Evolutionary conservation across 768 basidiomycete species (phyloP), one percentile per base, ranked within the genome.

Genomic region (Mycena belliarum): DNA sequence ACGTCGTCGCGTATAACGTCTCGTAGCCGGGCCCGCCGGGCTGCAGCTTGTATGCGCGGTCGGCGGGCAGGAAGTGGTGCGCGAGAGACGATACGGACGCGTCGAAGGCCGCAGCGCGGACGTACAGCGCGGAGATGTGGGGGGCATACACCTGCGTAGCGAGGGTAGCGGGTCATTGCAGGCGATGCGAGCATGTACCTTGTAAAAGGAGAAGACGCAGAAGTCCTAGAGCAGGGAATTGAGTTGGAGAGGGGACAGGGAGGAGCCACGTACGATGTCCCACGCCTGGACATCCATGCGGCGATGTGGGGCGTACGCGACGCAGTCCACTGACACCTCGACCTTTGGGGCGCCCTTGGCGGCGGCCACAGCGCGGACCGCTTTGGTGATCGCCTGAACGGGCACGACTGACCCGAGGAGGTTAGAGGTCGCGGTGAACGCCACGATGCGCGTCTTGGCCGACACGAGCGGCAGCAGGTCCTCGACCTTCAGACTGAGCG

Each of bases 21-120:
- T 92, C 90, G 69, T 92, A 91, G 14, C 88, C 87, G 0, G 87
- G 84, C 0, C 89, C 88, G 11, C 89, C 89, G 0, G 85, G 82
- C 66, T 88, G 84, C 23, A 93, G 76, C 68, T 89, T 90, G 72
- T 82, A 81, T 0, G 84, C 10, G 68, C 57, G 40, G 25, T 76
- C 69, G 35, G 79, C 76, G 5, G 71, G 56, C 47, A 90, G 77
- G 76, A 92, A 91, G 73, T 91, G 87, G 69, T 92, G 89, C 18
- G 79, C 80, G 51, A 92, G 73, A 1, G 86, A 78, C 14, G 76
- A 63, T 28, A 91, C 73, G 0, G 86, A 87, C 9, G 70, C 55
- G 38, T 75, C 53, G n/a, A 89, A 77, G 1, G 77, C 72, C 7
- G 75, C 28, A 1, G 72, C 54, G 29, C 85, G 85, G 25, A 84